Evolutionary conservation across 140 eudicot species (phyloP).

Genomic region (Stevia rebaudiana): DNA sequence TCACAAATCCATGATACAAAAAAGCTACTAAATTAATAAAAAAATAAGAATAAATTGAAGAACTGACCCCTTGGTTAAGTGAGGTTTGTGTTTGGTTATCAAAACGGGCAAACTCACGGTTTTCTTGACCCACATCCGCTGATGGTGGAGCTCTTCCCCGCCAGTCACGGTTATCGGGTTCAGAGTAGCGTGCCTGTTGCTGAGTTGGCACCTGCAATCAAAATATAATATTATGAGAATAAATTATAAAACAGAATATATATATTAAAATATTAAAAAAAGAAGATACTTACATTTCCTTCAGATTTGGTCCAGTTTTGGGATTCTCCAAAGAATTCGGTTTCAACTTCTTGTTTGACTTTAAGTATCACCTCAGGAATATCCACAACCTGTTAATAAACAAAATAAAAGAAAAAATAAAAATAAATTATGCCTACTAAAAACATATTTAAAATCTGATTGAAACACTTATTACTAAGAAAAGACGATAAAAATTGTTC

Average conservation of each 20-base stretch:
- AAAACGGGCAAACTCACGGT: slow-evolving; percentile 47
- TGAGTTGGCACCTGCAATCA: slow-evolving; percentile 40
- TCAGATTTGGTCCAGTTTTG: slow-evolving; percentile 80
- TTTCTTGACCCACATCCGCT: slow-evolving; percentile 55
- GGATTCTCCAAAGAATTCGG: slow-evolving; percentile 67
- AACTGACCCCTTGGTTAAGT: slow-evolving; percentile 65
- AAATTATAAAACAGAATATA: not conserved
- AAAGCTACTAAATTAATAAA: not conserved
- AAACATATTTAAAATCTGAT: not conserved
- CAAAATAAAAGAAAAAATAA: not conserved
- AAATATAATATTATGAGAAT: not conserved
- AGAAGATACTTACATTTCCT: slow-evolving; percentile 37
- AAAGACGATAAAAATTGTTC: too few species aligned
- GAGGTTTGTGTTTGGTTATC: slow-evolving; percentile 51
- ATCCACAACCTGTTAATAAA: slow-evolving; percentile 45
- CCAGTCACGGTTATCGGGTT: slow-evolving; percentile 94
- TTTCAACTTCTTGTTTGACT: slow-evolving; percentile 69
- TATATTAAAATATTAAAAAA: not conserved
- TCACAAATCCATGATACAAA: not conserved
- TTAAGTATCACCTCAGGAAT: slow-evolving; percentile 68
- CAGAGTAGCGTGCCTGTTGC: slow-evolving; percentile 69
- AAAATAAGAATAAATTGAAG: not conserved
- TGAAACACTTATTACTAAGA: too few species aligned
- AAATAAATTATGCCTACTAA: too few species aligned
- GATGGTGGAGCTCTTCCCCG: slow-evolving; percentile 65